Evolutionary conservation across 805 yeast species (phyloP).

Genomic region (Hanseniaspora pseudoguilliermondii): DNA sequence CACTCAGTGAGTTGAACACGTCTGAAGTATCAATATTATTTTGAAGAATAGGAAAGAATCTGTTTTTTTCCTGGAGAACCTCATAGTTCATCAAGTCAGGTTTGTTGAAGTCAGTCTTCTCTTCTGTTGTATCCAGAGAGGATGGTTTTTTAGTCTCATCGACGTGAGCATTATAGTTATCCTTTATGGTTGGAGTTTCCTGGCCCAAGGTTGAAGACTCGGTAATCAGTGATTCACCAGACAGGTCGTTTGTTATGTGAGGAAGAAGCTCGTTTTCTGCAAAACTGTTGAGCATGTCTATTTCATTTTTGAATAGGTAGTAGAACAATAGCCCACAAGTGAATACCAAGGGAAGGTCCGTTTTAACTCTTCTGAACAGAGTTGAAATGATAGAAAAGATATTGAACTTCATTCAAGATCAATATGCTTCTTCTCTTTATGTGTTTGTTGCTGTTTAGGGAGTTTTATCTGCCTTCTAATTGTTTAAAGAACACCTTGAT

Average conservation of each 20-base stretch:
- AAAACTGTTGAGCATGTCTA: conserved; percentile 26
- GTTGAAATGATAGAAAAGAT: background rate
- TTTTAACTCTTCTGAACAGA: conserved; percentile 18
- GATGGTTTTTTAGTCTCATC: background rate
- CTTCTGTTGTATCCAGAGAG: background rate
- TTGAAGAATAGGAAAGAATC: conserved; percentile 29
- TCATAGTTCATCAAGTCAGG: conserved; percentile 19
- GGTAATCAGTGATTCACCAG: background rate
- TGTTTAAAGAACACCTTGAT: background rate
- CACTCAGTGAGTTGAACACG: conserved; percentile 14
- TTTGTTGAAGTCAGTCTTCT: background rate
- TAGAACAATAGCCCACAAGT: conserved; percentile 26
- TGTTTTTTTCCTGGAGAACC: conserved; percentile 26
- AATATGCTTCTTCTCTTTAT: too few relatives aligned
- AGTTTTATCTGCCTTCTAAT: too few relatives aligned
- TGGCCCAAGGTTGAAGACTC: background rate
- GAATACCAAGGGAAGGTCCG: conserved; percentile 21
- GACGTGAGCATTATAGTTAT: too few relatives aligned
- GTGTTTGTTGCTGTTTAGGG: too few relatives aligned
- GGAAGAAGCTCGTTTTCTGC: conserved; percentile 28
- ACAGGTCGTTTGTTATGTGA: conserved; percentile 17
- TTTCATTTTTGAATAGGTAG: conserved; percentile 28
- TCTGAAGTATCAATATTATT: conserved; percentile 15
- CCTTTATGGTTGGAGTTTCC: background rate
- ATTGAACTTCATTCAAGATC: background rate